Conservation (phyloP, 1,139 yeast genomes). For the Ogataea hybrid region DNA sequence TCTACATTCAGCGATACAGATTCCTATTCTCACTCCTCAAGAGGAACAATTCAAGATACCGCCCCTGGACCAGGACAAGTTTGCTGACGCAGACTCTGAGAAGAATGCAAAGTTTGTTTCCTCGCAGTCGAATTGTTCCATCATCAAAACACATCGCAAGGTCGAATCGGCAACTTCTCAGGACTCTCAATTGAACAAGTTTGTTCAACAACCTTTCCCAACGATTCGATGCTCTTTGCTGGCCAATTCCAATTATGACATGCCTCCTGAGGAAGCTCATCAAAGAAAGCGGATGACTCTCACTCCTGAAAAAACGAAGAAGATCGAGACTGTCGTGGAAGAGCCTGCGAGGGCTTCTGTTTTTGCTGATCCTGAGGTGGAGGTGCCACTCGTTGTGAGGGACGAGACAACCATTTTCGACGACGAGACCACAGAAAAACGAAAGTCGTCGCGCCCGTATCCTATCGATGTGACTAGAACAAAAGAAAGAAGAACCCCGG, state of each 20-base stretch:
- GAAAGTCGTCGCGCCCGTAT: constrained; percentile 2
- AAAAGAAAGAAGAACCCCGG: neutral
- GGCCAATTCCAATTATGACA: constrained; percentile 26
- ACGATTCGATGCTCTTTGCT: constrained; percentile 27
- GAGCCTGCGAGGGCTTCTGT: constrained; percentile 20
- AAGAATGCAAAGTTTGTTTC: constrained; percentile 2
- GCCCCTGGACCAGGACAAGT: constrained; percentile 15
- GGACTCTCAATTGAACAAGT: constrained; percentile 19
- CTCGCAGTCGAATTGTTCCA: constrained; percentile 13
- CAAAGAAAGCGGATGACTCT: constrained; percentile 20
- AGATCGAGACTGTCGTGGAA: neutral
- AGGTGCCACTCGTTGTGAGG: constrained; percentile 2
- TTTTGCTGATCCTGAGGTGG: constrained; percentile 32
- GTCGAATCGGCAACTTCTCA: constrained; percentile 27
- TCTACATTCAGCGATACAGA: constrained; percentile 31
- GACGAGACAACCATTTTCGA: constrained; percentile 25
- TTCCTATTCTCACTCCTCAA: constrained; percentile 26
- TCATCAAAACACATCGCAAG: constrained; percentile 27
- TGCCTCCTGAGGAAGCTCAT: constrained; percentile 21
- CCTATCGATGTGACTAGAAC: constrained; percentile 5
- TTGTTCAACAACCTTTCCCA: constrained; percentile 18
- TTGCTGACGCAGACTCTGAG: constrained; percentile 29
- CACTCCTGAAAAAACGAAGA: constrained; percentile 25
- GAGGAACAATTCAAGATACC: constrained; percentile 20
- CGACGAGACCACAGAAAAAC: constrained; percentile 11